phyloP scores from a whole-genome alignment of 495 filamentous ascomycete genomes.

The Penicillium pulvis region DNA sequence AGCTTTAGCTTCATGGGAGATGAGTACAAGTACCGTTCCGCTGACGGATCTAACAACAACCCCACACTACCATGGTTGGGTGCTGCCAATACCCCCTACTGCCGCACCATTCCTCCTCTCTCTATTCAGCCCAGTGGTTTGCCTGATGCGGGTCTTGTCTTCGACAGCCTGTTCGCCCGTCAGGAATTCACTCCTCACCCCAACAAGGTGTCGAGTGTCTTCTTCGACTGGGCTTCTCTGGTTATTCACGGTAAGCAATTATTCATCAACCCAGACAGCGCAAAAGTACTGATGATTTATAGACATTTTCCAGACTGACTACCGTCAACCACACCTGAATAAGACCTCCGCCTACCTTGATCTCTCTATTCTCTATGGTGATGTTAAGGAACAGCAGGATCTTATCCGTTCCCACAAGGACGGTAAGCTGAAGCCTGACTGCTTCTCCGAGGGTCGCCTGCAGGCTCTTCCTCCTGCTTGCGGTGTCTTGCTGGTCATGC shows the following conservation, averaged over 20 bases:
- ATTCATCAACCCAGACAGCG: not conserved
- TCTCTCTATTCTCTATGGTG: slow-evolving; percentile 60
- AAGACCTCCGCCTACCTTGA: slow-evolving; percentile 63
- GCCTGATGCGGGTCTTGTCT: slow-evolving; percentile 55
- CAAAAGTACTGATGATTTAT: slow-evolving; percentile 8
- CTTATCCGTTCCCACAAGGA: slow-evolving; percentile 57
- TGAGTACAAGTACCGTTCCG: slow-evolving; percentile 65
- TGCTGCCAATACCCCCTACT: slow-evolving; percentile 58
- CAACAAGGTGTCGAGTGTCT: slow-evolving; percentile 59
- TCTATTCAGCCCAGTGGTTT: slow-evolving; percentile 54
- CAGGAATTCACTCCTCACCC: slow-evolving; percentile 56
- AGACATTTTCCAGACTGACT: slow-evolving; percentile 63
- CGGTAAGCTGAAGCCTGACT: slow-evolving; percentile 60
- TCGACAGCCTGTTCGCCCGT: slow-evolving; percentile 56
- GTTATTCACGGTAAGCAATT: slow-evolving; percentile 52
- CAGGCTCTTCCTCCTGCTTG: slow-evolving; percentile 59
- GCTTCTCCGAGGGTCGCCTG: slow-evolving; percentile 57
- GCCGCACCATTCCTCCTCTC: slow-evolving; percentile 53
- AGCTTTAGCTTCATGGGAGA: slow-evolving; percentile 59
- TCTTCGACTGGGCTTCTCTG: slow-evolving; percentile 61
- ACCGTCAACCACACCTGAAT: slow-evolving; percentile 52
- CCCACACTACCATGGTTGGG: slow-evolving; percentile 57
- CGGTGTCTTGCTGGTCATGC: slow-evolving; percentile 58
- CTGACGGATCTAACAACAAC: slow-evolving; percentile 72
- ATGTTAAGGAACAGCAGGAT: slow-evolving; percentile 58